A percentile compares a stretch with the other conserved stretches of the same genome.
Conservation (phyloP, 306 rosid genomes). For the Coriaria nepalensis region DNA sequence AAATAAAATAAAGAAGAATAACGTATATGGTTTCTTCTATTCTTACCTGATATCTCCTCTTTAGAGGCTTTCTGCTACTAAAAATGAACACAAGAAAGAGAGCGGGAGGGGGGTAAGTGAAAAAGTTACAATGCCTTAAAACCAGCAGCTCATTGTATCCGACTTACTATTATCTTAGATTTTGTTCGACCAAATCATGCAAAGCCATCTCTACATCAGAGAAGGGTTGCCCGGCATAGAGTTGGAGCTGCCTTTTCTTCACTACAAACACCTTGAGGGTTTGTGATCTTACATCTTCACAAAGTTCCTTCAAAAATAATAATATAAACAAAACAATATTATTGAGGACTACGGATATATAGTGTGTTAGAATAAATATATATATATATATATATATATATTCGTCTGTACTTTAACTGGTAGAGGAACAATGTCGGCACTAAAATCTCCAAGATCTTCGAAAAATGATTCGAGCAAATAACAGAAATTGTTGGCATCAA, state of each 20-base stretch:
- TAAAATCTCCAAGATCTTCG: constrained; percentile 55
- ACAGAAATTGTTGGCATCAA: constrained; percentile 72
- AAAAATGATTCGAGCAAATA: constrained; percentile 54
- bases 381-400: too few species aligned
- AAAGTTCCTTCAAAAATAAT: constrained; percentile 49
- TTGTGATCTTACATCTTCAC: constrained; percentile 33
- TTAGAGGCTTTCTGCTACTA: too few species aligned
- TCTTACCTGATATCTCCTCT: too few species aligned
- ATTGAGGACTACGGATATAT: too few species aligned
- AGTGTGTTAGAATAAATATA: background rate
- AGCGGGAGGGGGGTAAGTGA: background rate
- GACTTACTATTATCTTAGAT: too few species aligned
- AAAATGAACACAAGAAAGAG: background rate
- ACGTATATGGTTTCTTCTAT: too few species aligned
- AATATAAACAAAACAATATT: background rate
- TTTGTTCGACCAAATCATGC: constrained; percentile 35
- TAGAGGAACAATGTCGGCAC: constrained; percentile 49
- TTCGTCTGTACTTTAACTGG: constrained; percentile 38
- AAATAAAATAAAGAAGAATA: too few species aligned
- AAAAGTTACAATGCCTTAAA: too few species aligned
- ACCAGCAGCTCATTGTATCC: background rate
- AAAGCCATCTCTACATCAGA: constrained; percentile 66
- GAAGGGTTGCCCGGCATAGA: constrained; percentile 81
- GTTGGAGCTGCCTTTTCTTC: constrained; percentile 65
- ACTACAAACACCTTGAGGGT: constrained; percentile 46